These are phyloP conservation scores for Conidiobolus incongruus DNA, from an alignment of 371 early-diverging fungal species.

Conservation along the genomic window DNA sequence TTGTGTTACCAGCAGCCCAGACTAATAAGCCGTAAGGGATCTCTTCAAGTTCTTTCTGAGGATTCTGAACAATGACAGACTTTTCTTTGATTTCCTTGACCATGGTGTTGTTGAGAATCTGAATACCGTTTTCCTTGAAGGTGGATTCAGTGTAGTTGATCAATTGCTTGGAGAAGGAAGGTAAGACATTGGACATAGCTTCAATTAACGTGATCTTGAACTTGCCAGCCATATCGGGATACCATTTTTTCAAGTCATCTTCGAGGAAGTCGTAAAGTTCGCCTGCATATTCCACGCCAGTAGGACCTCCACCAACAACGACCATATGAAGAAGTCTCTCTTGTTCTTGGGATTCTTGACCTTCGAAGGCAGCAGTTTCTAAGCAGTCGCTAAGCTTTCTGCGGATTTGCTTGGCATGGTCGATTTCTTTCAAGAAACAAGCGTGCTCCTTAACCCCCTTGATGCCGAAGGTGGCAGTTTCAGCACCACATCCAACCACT, in stretches of 20 bases:
- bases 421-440: conserved; percentile 68
- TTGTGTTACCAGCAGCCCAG: conserved; percentile 90
- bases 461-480: conserved; percentile 76
- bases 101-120: conserved; percentile 64
- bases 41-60: conserved; percentile 29
- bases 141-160: conserved; percentile 76
- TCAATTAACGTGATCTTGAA: conserved; percentile 77
- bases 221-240: conserved; percentile 61
- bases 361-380: conserved; percentile 70
- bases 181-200: conserved; percentile 66
- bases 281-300: conserved; percentile 87
- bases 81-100: conserved; percentile 72
- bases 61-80: conserved; percentile 48
- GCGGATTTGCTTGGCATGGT: conserved; percentile 80
- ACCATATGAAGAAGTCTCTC: conserved; percentile 80
- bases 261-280: conserved; percentile 81
- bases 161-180: conserved; percentile 69
- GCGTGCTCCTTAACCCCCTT: conserved; percentile 65
- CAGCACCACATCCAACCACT: conserved; percentile 72
- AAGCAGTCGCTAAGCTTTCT: conserved; percentile 66
- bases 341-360: conserved; percentile 46
- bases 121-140: conserved; percentile 66
- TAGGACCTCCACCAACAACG: conserved; percentile 93
- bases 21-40: conserved; percentile 78
- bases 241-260: conserved; percentile 66